phyloP scores from a whole-genome alignment of 2,329 filamentous ascomycete species.

The Alternaria alternata region DNA sequence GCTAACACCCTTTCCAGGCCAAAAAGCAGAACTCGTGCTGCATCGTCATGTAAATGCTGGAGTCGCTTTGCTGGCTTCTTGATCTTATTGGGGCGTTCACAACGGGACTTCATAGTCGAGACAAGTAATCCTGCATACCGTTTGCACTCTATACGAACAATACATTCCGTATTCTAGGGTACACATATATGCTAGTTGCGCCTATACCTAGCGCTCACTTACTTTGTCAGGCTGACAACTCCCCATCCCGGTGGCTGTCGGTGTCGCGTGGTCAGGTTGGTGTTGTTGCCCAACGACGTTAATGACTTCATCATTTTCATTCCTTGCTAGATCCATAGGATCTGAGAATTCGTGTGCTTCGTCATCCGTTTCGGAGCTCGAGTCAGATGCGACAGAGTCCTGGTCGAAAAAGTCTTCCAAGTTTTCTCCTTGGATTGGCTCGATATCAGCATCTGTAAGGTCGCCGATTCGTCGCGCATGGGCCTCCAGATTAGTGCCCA shows the following conservation, averaged over 20 bases:
- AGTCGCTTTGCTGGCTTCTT: slow-evolving; percentile 2
- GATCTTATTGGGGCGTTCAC: slow-evolving; percentile 3
- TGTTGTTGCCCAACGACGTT: background rate
- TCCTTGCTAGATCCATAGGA: background rate
- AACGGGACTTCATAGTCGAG: slow-evolving; percentile 10
- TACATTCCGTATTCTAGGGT: background rate
- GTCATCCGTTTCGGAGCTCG: background rate
- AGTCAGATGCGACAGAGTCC: background rate
- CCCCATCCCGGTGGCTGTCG: too few species aligned
- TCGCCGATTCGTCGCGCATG: slow-evolving; percentile 17
- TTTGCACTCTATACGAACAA: background rate
- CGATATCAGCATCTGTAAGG: slow-evolving; percentile 6
- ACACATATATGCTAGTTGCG: background rate
- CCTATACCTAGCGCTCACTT: background rate
- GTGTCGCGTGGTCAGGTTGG: background rate
- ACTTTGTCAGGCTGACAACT: background rate
- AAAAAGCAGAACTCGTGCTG: slow-evolving; percentile 70
- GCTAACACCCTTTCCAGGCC: background rate
- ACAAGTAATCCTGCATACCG: slow-evolving; percentile 6
- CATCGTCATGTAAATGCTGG: slow-evolving; percentile 58
- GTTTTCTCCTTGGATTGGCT: background rate
- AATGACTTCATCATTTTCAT: background rate
- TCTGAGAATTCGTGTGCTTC: background rate
- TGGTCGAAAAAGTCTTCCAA: slow-evolving; percentile 5
- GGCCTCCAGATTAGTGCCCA: slow-evolving; percentile 9